Conservation (phyloP, 2,329 filamentous ascomycete species). For the Capronia epimyces region DNA sequence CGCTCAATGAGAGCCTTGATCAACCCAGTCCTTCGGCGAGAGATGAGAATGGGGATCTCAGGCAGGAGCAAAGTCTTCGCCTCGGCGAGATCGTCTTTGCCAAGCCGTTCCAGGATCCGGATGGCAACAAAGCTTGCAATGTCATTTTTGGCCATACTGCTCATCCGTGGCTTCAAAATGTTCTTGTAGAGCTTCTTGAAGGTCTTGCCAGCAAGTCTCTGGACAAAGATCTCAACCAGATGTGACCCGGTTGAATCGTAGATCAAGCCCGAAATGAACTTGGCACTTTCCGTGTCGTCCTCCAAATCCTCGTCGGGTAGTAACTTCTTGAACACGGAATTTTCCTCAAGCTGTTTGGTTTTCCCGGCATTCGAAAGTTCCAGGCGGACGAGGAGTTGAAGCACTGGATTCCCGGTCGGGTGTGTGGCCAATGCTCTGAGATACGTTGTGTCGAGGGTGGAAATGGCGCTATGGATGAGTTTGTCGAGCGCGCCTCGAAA, state of each 20-base stretch:
- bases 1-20: slow-evolving; percentile 79
- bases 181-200: slow-evolving; percentile 84
- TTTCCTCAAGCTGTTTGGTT: slow-evolving; percentile 57
- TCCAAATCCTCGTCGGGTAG: slow-evolving; percentile 73
- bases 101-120: slow-evolving; percentile 72
- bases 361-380: slow-evolving; percentile 72
- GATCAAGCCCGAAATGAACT: slow-evolving; percentile 78
- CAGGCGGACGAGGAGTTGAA: slow-evolving; percentile 84
- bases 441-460: slow-evolving; percentile 69
- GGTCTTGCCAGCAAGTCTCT: slow-evolving; percentile 72
- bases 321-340: slow-evolving; percentile 67
- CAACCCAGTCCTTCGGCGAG: slow-evolving; percentile 70
- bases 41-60: slow-evolving; percentile 66
- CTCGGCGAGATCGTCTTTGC: slow-evolving; percentile 75
- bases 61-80: slow-evolving; percentile 68
- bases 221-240: slow-evolving; percentile 78
- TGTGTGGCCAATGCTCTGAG: slow-evolving; percentile 81
- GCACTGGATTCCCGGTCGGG: slow-evolving; percentile 81
- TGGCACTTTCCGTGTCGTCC: slow-evolving; percentile 66
- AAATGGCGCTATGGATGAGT: slow-evolving; percentile 71
- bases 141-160: slow-evolving; percentile 78
- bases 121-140: slow-evolving; percentile 84
- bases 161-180: slow-evolving; percentile 73
- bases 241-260: slow-evolving; percentile 89
- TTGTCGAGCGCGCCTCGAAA: slow-evolving; percentile 74